Evolutionary conservation across 2,329 filamentous ascomycete genomes (phyloP), one percentile per base, ranked within the genome.

Genomic region (Nannizzia gypsea): DNA sequence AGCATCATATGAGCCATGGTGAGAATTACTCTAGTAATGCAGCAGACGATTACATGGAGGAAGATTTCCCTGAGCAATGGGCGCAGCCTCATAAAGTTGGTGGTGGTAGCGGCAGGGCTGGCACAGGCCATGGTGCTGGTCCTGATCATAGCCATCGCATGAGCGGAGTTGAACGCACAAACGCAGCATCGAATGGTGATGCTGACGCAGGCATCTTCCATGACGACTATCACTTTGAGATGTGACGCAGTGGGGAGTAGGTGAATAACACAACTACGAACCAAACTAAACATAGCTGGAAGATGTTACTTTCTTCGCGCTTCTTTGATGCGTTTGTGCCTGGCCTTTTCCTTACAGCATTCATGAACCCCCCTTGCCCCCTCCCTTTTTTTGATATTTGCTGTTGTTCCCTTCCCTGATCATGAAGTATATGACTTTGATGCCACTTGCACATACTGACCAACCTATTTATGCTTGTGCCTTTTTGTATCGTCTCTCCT

Each of bases 1-100:
- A 97, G 58, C 89, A 92, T 64, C 86, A 93, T 56, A 60, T 63
- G 58, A 71, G 70, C 60, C 65, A 71, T 59, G 73, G 76, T 17
- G 73, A 76, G 34, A 69, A 68, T 6, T 74, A 48, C 44, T 24
- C 77, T 15, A 54, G 48, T 26, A 26, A 31, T n/a, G 8, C 73
- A 74, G 76, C 28, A 8, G 75, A 77, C 58, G 74, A 76, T 48
- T 64, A 65, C 58, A 71, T 75, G 59, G 59, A 62, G 11, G 64
- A 64, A 42, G 54, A 56, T n/a, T 62, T 44, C 58, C 59, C 36
- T 48, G 58, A 26, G 13, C 44, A 26, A 40, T 50, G 40, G 54
- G 36, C 22, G 34, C 40, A 48, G 6, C 38, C 55, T 40, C 36
- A 24, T n/a, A 57, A 44, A 24, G 2, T 17, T 13, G 40, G n/a